phyloP scores from a whole-genome alignment of 1,139 yeast genomes.

The Kluyveromyces marxianus region DNA sequence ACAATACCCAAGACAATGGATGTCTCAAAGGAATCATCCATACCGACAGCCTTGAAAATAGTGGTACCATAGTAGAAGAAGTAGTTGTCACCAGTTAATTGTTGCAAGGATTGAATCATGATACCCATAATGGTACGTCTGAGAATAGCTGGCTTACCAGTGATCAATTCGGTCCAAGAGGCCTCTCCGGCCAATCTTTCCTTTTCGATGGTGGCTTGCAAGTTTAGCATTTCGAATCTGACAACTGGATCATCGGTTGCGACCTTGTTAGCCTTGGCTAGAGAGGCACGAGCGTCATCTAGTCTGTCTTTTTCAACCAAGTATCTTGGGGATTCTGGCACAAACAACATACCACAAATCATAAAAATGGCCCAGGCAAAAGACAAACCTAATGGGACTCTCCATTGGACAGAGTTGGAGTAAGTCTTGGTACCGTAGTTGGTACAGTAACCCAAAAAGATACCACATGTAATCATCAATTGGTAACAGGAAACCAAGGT shows the following conservation, averaged over 20 bases:
- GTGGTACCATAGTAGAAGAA: slow-evolving; percentile 70
- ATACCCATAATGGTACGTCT: slow-evolving; percentile 60
- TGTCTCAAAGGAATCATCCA: slow-evolving; percentile 59
- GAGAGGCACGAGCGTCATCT: too few species aligned
- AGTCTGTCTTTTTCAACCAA: slow-evolving; percentile 45
- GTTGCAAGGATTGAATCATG: slow-evolving; percentile 60
- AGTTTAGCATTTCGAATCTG: too few species aligned
- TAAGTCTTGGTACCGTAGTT: slow-evolving; percentile 51
- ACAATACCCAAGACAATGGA: slow-evolving; percentile 65
- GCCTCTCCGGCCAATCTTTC: slow-evolving; percentile 56
- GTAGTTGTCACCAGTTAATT: slow-evolving; percentile 66
- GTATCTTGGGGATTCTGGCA: slow-evolving; percentile 80
- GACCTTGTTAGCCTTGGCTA: slow-evolving; percentile 53
- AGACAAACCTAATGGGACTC: slow-evolving; percentile 53
- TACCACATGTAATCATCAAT: slow-evolving; percentile 56
- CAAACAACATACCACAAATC: slow-evolving; percentile 54
- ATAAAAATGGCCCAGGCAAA: slow-evolving; percentile 38
- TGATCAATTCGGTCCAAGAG: slow-evolving; percentile 51
- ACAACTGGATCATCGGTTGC: too few species aligned
- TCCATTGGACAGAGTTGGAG: slow-evolving; percentile 50
- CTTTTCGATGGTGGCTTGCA: too few species aligned
- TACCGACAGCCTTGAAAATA: slow-evolving; percentile 62
- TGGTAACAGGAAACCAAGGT: slow-evolving; percentile 57
- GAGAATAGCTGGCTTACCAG: slow-evolving; percentile 59
- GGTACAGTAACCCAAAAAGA: slow-evolving; percentile 56